Conservation (phyloP, 148 eudicot genomes). For the Gaultheria prostrata region DNA sequence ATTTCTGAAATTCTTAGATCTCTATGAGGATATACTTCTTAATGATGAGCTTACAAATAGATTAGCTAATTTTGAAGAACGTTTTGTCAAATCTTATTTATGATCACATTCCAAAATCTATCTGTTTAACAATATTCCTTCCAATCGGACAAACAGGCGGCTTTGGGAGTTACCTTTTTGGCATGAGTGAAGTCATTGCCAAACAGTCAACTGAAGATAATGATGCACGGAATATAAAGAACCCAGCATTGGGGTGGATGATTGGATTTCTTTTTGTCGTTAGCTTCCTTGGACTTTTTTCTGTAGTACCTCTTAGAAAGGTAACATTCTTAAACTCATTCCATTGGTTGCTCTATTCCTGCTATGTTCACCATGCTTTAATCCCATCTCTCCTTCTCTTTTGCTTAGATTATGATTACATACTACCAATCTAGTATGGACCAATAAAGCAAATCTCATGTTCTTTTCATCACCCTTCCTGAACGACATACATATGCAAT, state of each 20-base stretch:
- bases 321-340: constrained; percentile 29
- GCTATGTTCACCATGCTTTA: neutral
- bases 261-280: constrained; percentile 82
- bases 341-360: neutral
- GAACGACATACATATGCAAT: neutral
- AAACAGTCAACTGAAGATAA: constrained; percentile 43
- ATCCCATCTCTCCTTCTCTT: neutral
- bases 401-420: neutral
- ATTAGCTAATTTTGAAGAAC: neutral
- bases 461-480: neutral
- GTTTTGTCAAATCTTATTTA: neutral
- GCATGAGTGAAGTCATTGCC: constrained; percentile 69
- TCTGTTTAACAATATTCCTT: neutral
- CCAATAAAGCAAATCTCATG: neutral
- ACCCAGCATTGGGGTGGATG: constrained; percentile 65
- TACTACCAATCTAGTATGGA: neutral
- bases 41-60: neutral
- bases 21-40: neutral
- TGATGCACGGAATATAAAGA: constrained; percentile 43
- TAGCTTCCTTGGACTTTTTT: constrained; percentile 82
- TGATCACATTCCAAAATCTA: neutral
- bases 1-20: neutral
- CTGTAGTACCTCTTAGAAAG: constrained; percentile 87
- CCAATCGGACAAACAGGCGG: constrained; percentile 54
- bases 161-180: constrained; percentile 84